Percentiles rank a stretch among this genome's conserved stretches.
Conservation (phyloP, 2,329 filamentous ascomycete genomes). For the Phialophora chinensis region DNA sequence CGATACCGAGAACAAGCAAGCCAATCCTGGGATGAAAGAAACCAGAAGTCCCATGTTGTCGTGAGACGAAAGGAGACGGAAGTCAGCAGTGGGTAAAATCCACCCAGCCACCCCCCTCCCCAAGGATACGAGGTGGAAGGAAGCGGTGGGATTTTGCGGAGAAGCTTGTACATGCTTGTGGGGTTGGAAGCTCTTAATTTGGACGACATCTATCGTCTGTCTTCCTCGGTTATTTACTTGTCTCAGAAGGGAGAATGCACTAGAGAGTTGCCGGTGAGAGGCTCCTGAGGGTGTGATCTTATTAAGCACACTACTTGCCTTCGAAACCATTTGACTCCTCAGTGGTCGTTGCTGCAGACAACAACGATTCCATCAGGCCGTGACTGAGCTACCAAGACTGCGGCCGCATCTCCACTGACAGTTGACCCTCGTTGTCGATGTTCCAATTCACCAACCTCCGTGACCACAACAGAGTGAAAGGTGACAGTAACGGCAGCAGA, state of each 20-base stretch:
- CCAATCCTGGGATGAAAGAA: not conserved
- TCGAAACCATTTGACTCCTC: not conserved
- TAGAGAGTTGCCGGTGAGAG: not conserved
- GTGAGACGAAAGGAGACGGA: not conserved
- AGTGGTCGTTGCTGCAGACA: not conserved
- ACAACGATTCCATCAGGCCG: not conserved
- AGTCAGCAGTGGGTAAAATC: conserved; percentile 21
- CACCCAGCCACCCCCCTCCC: not conserved
- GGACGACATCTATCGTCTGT: conserved; percentile 10
- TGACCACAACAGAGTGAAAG: not conserved
- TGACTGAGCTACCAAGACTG: not conserved
- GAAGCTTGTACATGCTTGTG: conserved; percentile 10
- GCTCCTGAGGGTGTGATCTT: too few species aligned
- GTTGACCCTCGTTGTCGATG: not conserved
- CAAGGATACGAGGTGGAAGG: conserved; percentile 3
- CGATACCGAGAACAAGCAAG: not conserved
- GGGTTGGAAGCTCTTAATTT: conserved; percentile 2
- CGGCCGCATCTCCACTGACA: not conserved
- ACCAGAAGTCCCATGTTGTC: not conserved
- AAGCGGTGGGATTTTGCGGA: conserved; percentile 11
- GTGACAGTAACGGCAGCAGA: not conserved
- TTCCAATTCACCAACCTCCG: not conserved
- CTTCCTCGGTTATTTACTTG: not conserved
- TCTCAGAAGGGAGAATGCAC: not conserved
- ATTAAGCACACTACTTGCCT: not conserved